Evolutionary conservation across 2,329 filamentous ascomycete genomes (phyloP).

Genomic region (Corniculantispora saksenae): DNA sequence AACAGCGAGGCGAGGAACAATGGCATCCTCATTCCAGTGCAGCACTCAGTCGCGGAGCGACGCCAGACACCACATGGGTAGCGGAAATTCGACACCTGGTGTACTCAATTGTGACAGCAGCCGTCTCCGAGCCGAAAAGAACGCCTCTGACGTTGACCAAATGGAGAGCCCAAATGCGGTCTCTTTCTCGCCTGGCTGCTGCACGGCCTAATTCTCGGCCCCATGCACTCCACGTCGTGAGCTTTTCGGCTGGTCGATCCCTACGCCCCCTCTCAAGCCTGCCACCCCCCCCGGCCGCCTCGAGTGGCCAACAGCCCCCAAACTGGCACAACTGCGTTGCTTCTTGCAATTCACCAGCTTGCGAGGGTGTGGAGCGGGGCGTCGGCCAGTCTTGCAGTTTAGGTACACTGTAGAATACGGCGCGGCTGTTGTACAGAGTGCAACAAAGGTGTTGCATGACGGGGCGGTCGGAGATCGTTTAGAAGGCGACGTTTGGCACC

Average conservation of each 20-base stretch:
- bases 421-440: conserved; percentile 5
- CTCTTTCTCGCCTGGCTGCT: neutral
- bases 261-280: neutral
- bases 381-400: neutral
- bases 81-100: neutral
- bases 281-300: neutral
- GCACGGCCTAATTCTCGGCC: conserved; percentile 26
- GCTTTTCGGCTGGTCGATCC: conserved; percentile 15
- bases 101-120: neutral
- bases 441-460: neutral
- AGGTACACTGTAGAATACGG: conserved; percentile 2
- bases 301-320: conserved; percentile 9
- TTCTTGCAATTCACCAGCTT: neutral
- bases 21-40: conserved; percentile 7
- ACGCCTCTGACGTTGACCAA: conserved; percentile 10
- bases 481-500: neutral
- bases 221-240: conserved; percentile 23
- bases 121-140: neutral
- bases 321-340: neutral
- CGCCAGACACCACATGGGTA: conserved; percentile 4
- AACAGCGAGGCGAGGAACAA: conserved; percentile 3
- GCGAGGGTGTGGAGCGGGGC: neutral
- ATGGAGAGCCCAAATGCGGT: neutral
- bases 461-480: neutral
- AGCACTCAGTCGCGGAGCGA: neutral